These are phyloP conservation scores for Eucalyptus microcorys DNA, from an alignment of 345 rosid genomes.

Conservation along the genomic window DNA sequence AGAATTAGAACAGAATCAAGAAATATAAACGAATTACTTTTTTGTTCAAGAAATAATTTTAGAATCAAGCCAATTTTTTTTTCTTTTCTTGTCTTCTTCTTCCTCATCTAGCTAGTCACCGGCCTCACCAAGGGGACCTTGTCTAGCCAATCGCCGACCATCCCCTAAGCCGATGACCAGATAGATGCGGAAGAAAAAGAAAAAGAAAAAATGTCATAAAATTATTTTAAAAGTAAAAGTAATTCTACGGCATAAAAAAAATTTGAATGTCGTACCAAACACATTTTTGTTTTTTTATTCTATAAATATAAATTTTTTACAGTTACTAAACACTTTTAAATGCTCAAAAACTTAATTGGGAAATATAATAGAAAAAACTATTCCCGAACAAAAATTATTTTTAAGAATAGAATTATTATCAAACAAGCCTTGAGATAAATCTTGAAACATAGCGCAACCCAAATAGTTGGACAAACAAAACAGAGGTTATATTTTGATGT, in stretches of 20 bases:
- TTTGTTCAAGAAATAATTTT: no score
- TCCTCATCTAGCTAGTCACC: no score
- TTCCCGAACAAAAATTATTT: no score
- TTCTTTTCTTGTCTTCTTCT: no score
- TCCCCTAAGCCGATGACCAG: fast-evolving
- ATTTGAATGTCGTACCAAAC: fast-evolving
- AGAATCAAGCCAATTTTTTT: no score
- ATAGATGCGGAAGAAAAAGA: no score
- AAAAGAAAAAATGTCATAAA: no score
- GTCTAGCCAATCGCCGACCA: fast-evolving
- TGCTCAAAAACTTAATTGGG: fast-evolving
- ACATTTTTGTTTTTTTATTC: fast-evolving
- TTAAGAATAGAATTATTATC: fast-evolving
- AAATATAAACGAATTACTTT: no score
- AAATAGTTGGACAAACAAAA: neutral
- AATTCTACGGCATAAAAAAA: fast-evolving
- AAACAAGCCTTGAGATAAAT: fast-evolving
- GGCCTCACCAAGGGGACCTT: no score
- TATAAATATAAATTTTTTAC: fast-evolving
- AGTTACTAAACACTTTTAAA: fast-evolving
- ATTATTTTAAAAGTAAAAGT: no score
- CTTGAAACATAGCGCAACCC: neutral
- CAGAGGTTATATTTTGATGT: fast-evolving
- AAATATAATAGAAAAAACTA: no score
- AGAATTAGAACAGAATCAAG: fast-evolving